Conservation (phyloP, 2,329 filamentous ascomycete species). For the Paecilomyces niveus region DNA sequence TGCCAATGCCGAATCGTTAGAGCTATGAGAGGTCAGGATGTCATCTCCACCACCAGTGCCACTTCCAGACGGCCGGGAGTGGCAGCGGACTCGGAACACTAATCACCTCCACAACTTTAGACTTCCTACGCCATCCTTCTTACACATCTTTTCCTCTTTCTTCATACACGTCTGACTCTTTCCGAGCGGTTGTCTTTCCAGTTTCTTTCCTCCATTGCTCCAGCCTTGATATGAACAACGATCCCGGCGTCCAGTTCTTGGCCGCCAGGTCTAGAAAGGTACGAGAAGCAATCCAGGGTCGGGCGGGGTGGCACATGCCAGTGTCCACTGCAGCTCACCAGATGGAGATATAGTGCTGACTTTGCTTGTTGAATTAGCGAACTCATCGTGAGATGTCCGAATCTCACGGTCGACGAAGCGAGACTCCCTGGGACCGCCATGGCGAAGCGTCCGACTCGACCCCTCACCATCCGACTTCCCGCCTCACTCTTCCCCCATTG, state of each 20-base stretch:
- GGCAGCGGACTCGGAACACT: conserved; percentile 1
- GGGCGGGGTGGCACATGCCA: conserved; percentile 15
- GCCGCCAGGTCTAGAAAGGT: conserved; percentile 33
- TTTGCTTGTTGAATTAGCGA: conserved; percentile 20
- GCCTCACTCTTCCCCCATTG: conserved; percentile 19
- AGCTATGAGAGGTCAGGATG: not conserved
- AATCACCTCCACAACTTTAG: conserved; percentile 1
- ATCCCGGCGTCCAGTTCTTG: conserved; percentile 29
- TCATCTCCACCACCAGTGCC: conserved; percentile 3
- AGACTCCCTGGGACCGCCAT: conserved; percentile 17
- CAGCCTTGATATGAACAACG: conserved; percentile 27
- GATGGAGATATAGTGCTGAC: not conserved
- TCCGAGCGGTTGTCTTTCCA: conserved; percentile 4
- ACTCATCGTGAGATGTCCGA: conserved; percentile 30
- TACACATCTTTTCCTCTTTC: not conserved
- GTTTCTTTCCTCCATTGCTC: conserved; percentile 3
- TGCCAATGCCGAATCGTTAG: not conserved
- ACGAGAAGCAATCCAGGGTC: conserved; percentile 9
- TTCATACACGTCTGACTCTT: conserved; percentile 7
- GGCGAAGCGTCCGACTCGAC: conserved; percentile 17
- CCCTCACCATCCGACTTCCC: conserved; percentile 9
- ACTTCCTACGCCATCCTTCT: not conserved
- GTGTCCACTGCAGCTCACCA: not conserved
- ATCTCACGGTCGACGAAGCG: conserved; percentile 15
- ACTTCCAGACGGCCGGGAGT: not conserved